Evolutionary conservation across 2,329 filamentous ascomycete species (phyloP), one percentile per base, ranked within the genome.

Genomic region (Beauveria caledonica): DNA sequence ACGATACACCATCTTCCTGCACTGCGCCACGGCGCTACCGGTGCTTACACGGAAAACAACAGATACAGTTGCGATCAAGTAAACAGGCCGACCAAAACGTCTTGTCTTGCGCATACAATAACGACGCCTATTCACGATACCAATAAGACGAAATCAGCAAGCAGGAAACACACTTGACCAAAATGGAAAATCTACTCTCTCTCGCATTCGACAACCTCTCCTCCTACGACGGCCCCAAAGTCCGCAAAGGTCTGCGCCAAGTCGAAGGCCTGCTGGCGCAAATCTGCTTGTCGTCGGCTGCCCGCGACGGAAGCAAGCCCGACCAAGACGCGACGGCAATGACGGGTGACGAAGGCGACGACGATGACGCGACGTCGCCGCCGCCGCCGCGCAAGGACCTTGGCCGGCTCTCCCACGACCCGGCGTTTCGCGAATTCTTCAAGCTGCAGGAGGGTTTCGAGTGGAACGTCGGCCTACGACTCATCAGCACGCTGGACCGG

Each of bases 151-250:
- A 50, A 13, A 21, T 13, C 19, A 3, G n/a, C n/a, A n/a, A n/a
- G n/a, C n/a, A n/a, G n/a, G n/a, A n/a, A n/a, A n/a, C n/a, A n/a
- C n/a, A n/a, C n/a, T n/a, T n/a, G n/a, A n/a, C 60, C 69, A 74
- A 67, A 69, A 97, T 97, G 94, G 94, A 97, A 78, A 86, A 89
- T 57, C 83, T 97, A 29, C 81, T 97, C 60, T 95, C 91, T 49
- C 86, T 96, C 72, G 92, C 93, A 63, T 97, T 97, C 76, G 92
- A 97, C 78, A 96, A 96, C 76, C 87, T 97, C 65, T 95, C 92
- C 63, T 97, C 92, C 53, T 92, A 92, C 73, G 92, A 97, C 68
- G 86, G 87, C 61, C 81, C 83, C 72, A 96, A 96, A 77, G 89
- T 97, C 71, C 88, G 91, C 68, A 97, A 97, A 77, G 94, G 93